Evolutionary conservation across 1,284 basidiomycete genomes (phyloP), one percentile per base, ranked within the genome.

Genomic region (Rhodotorula sp.): DNA sequence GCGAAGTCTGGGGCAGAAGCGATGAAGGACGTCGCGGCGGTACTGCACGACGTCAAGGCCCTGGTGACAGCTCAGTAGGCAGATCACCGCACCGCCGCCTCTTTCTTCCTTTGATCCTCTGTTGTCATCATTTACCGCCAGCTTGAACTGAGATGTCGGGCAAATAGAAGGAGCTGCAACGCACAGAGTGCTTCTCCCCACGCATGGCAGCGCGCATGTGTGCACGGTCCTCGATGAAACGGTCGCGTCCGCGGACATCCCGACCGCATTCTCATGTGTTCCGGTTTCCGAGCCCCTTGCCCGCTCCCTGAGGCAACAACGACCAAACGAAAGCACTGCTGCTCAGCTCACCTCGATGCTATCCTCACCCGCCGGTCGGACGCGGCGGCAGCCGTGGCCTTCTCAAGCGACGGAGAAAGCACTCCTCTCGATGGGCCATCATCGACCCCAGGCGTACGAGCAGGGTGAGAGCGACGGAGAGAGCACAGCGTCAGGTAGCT

Each of bases 21-120:
- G 15, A 37, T 4, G 6, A 44, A 44, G 42, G 56, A 42, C 17
- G 56, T 44, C 0, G 20, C 46, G 1, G 65, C 33, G 45, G 58
- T 70, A 33, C 46, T 65, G n/a, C 46, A 12, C 45, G 69, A 71
- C 49, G 62, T 71, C 8, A n/a, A 62, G 62, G 48, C 26, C n/a
- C n/a, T 71, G 6, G 4, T 65, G 20, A 26, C 10, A 42, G 37
- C 37, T 8, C 37, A 42, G 12, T 42, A 42, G 10, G 14, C 37
- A 42, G 37, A 12, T 42, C 37, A 12, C 12, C 37, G n/a, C 37
- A 12, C 37, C 37, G 10, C 37, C 37, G 37, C 37, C 37, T 12
- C 14, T 42, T 42, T 10, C 33, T 5, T 42, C 8, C 10, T 12
- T 10, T 42, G 8, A 12, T 10, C 7, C 37, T 42, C 8, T 42